phyloP scores from a whole-genome alignment of 176 grass and related monocot genomes.

The Oryza glumipatula region DNA sequence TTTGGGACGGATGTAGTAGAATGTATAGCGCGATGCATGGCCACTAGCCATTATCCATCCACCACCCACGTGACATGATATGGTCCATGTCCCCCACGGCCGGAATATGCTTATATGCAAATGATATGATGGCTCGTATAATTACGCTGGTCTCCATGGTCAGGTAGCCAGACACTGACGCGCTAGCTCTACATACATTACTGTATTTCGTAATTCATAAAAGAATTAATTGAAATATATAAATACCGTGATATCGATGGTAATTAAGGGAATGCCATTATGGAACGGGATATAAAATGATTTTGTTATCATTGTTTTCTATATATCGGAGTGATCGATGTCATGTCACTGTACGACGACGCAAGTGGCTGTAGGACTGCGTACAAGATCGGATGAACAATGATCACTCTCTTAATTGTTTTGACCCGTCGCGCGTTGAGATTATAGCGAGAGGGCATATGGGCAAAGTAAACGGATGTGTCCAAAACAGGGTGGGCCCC shows the following conservation, averaged over 20 bases:
- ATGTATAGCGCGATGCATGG: not conserved
- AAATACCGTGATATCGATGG: not conserved
- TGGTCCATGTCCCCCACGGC: not conserved
- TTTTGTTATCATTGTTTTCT: not conserved
- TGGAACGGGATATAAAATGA: not conserved
- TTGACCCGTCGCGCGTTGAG: not conserved
- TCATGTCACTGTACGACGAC: not conserved
- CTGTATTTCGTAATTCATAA: not conserved
- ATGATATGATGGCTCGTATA: not conserved
- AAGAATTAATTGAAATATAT: not conserved
- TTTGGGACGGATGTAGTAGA: not conserved
- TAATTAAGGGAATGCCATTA: not conserved
- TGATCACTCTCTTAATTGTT: not conserved
- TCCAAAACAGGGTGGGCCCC: conserved; percentile 11
- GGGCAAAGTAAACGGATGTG: conserved; percentile 12
- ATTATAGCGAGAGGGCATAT: not conserved
- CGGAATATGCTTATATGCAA: not conserved
- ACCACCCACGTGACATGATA: conserved; percentile 27
- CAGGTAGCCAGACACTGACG: conserved; percentile 12
- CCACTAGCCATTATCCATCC: not conserved
- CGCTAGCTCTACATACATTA: not conserved
- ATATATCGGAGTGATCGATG: not conserved
- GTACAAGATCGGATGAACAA: not conserved
- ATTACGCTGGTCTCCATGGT: conserved; percentile 8
- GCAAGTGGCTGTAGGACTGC: not conserved